Percentiles rank a stretch among this genome's conserved stretches.
phyloP scores from a whole-genome alignment of 768 basidiomycete genomes.

The Pisolithus sp. region DNA sequence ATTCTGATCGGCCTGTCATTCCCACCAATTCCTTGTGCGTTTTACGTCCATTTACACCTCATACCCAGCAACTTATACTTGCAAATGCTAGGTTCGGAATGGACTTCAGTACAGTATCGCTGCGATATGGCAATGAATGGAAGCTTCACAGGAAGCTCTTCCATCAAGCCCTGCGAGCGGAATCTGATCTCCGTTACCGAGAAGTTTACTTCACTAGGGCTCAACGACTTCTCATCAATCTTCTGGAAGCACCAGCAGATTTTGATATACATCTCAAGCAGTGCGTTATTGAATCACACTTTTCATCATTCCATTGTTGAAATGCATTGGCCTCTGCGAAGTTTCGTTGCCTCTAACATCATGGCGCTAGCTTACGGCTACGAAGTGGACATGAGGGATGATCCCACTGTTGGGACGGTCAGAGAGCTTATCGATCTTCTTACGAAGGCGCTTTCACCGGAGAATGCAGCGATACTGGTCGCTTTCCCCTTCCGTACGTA shows the following conservation, averaged over 20 bases:
- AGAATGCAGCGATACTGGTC: constrained; percentile 12
- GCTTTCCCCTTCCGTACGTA: constrained; percentile 20
- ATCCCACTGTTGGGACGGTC: constrained; percentile 17
- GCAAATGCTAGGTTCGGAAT: constrained; percentile 17
- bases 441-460: constrained; percentile 15
- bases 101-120: constrained; percentile 21
- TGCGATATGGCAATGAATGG: constrained; percentile 27
- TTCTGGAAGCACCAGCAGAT: constrained; percentile 17
- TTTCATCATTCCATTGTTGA: not conserved
- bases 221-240: constrained; percentile 14
- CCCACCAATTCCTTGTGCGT: constrained; percentile 11
- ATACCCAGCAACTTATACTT: not conserved
- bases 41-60: not conserved
- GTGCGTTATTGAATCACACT: not conserved
- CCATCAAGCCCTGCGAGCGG: constrained; percentile 21
- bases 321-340: not conserved
- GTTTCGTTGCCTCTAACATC: constrained; percentile 21
- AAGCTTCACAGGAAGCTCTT: constrained; percentile 25
- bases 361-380: constrained; percentile 23
- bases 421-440: constrained; percentile 15
- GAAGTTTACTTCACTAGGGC: constrained; percentile 16
- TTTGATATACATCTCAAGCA: constrained; percentile 21
- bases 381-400: constrained; percentile 11
- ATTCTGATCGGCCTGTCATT: constrained; percentile 22
- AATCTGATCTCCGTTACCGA: constrained; percentile 14